Conservation (phyloP, 345 rosid genomes). For the Dipteronia sinensis region DNA sequence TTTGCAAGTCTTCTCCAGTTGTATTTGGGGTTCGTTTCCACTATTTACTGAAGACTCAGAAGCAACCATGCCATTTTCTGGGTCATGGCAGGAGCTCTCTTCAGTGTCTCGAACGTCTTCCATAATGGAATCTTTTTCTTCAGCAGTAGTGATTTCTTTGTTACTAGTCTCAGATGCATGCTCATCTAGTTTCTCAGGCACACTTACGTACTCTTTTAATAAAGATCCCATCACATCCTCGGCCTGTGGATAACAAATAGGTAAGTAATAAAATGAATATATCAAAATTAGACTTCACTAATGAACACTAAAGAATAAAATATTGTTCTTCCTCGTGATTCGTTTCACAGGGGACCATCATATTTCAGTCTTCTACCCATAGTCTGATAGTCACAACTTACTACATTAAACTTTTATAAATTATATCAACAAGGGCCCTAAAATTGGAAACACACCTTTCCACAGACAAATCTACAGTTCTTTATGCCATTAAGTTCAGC, state of each 20-base stretch:
- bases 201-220: conserved; percentile 63
- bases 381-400: neutral
- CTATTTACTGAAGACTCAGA: conserved; percentile 29
- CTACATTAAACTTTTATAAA: neutral
- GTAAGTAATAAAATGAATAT: neutral
- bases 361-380: neutral
- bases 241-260: conserved; percentile 49
- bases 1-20: conserved; percentile 34
- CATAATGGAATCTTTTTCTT: conserved; percentile 31
- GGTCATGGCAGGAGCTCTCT: conserved; percentile 37
- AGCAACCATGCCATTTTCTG: conserved; percentile 30
- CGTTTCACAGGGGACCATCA: neutral
- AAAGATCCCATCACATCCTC: conserved; percentile 90
- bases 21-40: conserved; percentile 38
- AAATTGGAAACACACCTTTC: conserved; percentile 60
- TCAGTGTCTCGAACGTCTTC: conserved; percentile 26
- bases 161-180: conserved; percentile 31
- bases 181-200: conserved; percentile 44
- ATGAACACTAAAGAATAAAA: neutral
- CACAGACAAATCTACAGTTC: conserved; percentile 83
- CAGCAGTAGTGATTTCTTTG: conserved; percentile 31
- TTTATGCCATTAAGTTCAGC: conserved; percentile 89
- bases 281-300: conserved; percentile 1
- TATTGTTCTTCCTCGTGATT: neutral
- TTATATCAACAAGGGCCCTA: neutral